Conservation (phyloP, 257 asterid genomes). For the Ocimum tenuiflorum region DNA sequence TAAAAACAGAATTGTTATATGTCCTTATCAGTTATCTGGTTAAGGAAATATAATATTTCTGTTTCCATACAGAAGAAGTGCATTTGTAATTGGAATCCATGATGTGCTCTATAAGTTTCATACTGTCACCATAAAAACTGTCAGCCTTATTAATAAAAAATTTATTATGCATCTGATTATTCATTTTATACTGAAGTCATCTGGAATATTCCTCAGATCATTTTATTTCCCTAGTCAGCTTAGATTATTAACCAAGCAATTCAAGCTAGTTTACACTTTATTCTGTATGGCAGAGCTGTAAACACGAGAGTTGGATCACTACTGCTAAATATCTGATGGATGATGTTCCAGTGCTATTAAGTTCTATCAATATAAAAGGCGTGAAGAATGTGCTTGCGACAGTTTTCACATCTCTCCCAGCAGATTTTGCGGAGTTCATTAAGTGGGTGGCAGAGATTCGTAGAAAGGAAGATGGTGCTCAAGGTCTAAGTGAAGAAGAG, state of each 20-base stretch:
- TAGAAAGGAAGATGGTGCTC: constrained; percentile 38
- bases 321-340: constrained; percentile 43
- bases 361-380: constrained; percentile 35
- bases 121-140: no score
- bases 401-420: constrained; percentile 41
- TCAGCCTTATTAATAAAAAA: no score
- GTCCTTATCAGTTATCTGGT: no score
- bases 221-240: background rate
- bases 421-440: constrained; percentile 41
- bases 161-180: no score
- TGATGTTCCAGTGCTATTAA: constrained; percentile 45
- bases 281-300: constrained; percentile 48
- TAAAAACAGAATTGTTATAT: no score
- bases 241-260: no score
- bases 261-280: constrained; percentile 7
- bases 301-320: constrained; percentile 53
- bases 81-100: no score
- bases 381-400: constrained; percentile 31
- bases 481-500: constrained; percentile 46
- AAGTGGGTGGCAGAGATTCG: constrained; percentile 58
- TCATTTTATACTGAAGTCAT: background rate
- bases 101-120: no score
- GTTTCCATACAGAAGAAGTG: no score
- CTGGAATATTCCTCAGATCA: background rate
- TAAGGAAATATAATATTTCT: no score